A percentile compares a stretch with the other conserved stretches of the same genome.
phyloP scores from a whole-genome alignment of 371 early-diverging fungal genomes.

The Actinomucor elegans region DNA sequence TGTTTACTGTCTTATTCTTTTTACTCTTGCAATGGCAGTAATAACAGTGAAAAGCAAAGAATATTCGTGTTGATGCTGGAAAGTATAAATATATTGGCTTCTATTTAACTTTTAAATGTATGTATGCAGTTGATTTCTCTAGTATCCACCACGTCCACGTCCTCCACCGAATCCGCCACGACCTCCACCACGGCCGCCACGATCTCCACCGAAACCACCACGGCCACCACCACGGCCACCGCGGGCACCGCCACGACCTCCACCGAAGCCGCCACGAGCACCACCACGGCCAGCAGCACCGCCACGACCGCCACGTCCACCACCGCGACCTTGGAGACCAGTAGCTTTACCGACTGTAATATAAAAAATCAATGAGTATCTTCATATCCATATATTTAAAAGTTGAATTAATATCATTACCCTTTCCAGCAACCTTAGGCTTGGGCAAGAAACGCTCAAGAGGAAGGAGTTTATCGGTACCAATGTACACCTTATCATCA shows the following conservation, averaged over 20 bases:
- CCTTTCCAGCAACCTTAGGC: conserved; percentile 74
- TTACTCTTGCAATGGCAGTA: no score
- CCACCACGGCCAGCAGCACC: conserved; percentile 6
- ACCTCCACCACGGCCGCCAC: conserved; percentile 29
- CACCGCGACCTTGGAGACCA: conserved; percentile 47
- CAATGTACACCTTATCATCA: conserved; percentile 91
- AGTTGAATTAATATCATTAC: conserved; percentile 26
- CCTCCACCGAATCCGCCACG: conserved; percentile 14
- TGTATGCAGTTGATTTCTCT: no score
- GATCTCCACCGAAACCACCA: conserved; percentile 23
- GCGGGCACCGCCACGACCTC: conserved; percentile 20
- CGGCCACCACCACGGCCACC: conserved; percentile 15
- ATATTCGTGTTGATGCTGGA: no score
- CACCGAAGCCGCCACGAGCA: conserved; percentile 25
- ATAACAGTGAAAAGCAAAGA: no score
- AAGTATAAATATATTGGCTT: no score
- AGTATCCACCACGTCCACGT: conserved; percentile 16
- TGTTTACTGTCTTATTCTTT: no score
- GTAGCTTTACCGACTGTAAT: conserved; percentile 35
- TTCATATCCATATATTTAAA: not conserved
- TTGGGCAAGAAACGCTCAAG: conserved; percentile 97
- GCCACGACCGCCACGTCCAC: conserved; percentile 31
- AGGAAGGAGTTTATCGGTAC: conserved; percentile 91
- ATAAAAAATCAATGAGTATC: not conserved
- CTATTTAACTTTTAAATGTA: no score